Base-by-base conservation (phyloP, 257 asterid genomes). In the Gentiana straminea region DNA sequence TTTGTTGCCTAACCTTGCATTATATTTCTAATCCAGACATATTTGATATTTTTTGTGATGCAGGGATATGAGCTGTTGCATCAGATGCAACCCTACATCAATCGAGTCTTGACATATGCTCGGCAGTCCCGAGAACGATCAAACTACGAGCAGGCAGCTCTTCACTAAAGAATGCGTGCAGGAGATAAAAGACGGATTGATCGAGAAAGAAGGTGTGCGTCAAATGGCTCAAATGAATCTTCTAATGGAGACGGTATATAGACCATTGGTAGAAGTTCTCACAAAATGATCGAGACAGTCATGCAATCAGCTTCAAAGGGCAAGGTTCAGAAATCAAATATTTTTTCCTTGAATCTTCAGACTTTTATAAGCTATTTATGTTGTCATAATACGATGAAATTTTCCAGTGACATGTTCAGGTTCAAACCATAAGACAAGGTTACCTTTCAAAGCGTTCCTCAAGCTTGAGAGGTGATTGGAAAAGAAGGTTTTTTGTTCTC, bases 221-320 rank as follows among this genome's bases (percentile, higher is more conserved):
- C 94, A 32, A 83, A 86, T 70, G 95, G 94, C 63, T 80, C 93
- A 2, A 80, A 80, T 58, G 97, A 94, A 63, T 88, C 97, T 62
- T 95, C 96, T 39, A 89, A 80, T 74, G 97, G 99, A 74, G 99
- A 93, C 70, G 99, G 99, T 60, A 86, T 89, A 75, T 96, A 86
- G 68, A 82, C 99, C 64, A 84, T 93, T 57, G 96, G 99, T 55
- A 75, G 96, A 76, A 93, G 99, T 76, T 93, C 99, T 10, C 97
- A 93, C 81, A 93, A 93, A 83, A 84, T 85, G 94, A 89, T 93
- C 57, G 97, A 93, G 74, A 97, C 99, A 15, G 96, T 82, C 65
- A 89, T 93, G 99, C 97, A 83, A 75, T 83, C 99, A 46, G 99
- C 96, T 58, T 80, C 99, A 52, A 89, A 77, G 79, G 99, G 99